Evolutionary conservation across 306 rosid genomes (phyloP).

Genomic region (Cucurbita ficifolia): DNA sequence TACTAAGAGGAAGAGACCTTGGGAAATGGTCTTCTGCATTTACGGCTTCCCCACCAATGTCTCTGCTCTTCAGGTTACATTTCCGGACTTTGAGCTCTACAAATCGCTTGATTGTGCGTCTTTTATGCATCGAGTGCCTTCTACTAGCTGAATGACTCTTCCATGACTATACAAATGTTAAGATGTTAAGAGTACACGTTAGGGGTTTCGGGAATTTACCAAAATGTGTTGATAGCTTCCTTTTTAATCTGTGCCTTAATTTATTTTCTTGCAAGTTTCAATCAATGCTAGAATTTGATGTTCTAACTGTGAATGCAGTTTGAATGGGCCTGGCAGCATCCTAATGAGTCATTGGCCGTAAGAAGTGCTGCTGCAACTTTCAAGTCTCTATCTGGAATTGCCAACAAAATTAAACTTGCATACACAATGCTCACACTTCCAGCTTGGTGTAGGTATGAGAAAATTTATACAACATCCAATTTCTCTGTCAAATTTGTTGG

Average conservation of each 20-base stretch:
- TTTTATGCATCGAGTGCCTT: background rate
- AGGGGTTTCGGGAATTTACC: background rate
- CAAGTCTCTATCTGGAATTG: slow-evolving; percentile 75
- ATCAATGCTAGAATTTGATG: background rate
- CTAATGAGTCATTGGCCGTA: slow-evolving; percentile 73
- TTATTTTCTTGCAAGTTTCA: background rate
- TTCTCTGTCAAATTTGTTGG: background rate
- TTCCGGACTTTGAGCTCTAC: background rate
- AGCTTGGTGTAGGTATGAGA: slow-evolving; percentile 58
- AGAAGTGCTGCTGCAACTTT: slow-evolving; percentile 72
- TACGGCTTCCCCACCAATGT: slow-evolving; percentile 85
- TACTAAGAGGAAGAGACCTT: slow-evolving; percentile 69
- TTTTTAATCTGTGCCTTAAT: background rate
- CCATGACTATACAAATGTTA: background rate
- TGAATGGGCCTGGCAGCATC: slow-evolving; percentile 99
- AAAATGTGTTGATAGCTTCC: background rate
- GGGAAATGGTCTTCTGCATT: slow-evolving; percentile 95
- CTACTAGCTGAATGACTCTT: background rate
- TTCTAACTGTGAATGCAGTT: slow-evolving; percentile 40
- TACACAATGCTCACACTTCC: slow-evolving; percentile 91
- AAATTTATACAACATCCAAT: too few relatives aligned
- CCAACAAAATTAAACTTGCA: slow-evolving; percentile 79
- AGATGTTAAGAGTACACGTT: background rate
- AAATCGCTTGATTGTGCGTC: background rate
- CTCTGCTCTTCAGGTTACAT: slow-evolving; percentile 80